These are phyloP conservation scores for Torulaspora franciscae DNA, from an alignment of 805 yeast species.

Conservation along the genomic window DNA sequence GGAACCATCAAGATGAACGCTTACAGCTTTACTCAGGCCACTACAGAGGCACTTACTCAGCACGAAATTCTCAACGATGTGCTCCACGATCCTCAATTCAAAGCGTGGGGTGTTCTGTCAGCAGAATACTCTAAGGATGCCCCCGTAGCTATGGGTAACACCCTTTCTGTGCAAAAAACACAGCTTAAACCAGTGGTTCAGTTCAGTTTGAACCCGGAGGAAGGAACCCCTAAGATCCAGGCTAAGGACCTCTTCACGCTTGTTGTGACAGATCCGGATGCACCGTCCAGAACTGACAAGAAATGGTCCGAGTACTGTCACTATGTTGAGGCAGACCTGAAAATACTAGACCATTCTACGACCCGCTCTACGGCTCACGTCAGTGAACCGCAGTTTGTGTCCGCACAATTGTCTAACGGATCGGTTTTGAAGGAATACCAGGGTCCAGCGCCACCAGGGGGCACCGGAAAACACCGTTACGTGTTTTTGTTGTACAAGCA, in stretches of 20 bases:
- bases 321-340: constrained; percentile 52
- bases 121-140: constrained; percentile 27
- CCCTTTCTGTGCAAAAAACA: constrained; percentile 57
- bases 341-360: constrained; percentile 12
- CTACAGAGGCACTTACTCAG: constrained; percentile 24
- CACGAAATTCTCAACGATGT: constrained; percentile 31
- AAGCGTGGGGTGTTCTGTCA: constrained; percentile 26
- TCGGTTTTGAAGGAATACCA: constrained; percentile 50
- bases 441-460: constrained; percentile 90
- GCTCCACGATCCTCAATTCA: constrained; percentile 15
- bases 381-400: constrained; percentile 39
- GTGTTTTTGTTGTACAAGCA: constrained; percentile 73
- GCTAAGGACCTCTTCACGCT: constrained; percentile 55
- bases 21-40: constrained; percentile 14
- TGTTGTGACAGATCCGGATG: constrained; percentile 89
- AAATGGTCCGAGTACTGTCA: constrained; percentile 89
- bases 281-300: constrained; percentile 76
- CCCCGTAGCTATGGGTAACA: constrained; percentile 72
- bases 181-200: constrained; percentile 64
- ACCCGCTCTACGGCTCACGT: constrained; percentile 11
- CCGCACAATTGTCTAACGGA: constrained; percentile 37
- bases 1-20: neutral
- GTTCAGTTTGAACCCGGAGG: constrained; percentile 49
- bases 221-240: constrained; percentile 12
- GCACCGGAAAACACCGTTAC: constrained; percentile 84